These are phyloP conservation scores for Arxiozyma bovina DNA, from an alignment of 1,139 yeast species.

Conservation along the genomic window DNA sequence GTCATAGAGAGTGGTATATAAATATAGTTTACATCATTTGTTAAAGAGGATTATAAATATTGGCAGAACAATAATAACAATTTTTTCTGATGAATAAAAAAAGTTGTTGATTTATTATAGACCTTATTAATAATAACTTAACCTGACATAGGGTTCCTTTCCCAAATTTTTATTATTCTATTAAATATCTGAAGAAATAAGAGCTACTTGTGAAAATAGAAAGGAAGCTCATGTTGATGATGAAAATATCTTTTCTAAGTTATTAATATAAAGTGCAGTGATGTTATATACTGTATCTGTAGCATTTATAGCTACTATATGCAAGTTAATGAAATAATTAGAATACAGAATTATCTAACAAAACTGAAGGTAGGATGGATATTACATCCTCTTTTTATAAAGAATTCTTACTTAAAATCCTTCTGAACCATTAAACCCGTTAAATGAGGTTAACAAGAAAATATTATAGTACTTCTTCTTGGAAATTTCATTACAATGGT, in stretches of 20 bases:
- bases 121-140: too few species aligned
- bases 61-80: background rate
- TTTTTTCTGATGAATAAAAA: background rate
- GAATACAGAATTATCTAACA: background rate
- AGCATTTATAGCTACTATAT: too few species aligned
- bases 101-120: too few species aligned
- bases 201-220: too few species aligned
- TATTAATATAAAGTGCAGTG: background rate
- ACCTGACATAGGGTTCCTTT: background rate
- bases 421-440: conserved; percentile 66
- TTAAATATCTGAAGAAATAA: too few species aligned
- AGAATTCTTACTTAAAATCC: conserved; percentile 32
- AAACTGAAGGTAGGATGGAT: background rate
- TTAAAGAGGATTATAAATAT: too few species aligned
- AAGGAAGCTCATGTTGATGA: background rate
- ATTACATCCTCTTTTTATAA: background rate
- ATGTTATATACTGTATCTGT: background rate
- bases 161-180: too few species aligned
- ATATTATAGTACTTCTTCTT: conserved; percentile 56
- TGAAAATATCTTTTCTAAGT: background rate
- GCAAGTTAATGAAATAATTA: background rate
- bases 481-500: conserved; percentile 60
- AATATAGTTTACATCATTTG: too few species aligned
- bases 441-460: conserved; percentile 58
- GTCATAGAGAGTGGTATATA: too few species aligned